Percentiles rank a stretch among this genome's conserved stretches.
phyloP scores from a whole-genome alignment of 306 rosid species.

The Rosa persica region DNA sequence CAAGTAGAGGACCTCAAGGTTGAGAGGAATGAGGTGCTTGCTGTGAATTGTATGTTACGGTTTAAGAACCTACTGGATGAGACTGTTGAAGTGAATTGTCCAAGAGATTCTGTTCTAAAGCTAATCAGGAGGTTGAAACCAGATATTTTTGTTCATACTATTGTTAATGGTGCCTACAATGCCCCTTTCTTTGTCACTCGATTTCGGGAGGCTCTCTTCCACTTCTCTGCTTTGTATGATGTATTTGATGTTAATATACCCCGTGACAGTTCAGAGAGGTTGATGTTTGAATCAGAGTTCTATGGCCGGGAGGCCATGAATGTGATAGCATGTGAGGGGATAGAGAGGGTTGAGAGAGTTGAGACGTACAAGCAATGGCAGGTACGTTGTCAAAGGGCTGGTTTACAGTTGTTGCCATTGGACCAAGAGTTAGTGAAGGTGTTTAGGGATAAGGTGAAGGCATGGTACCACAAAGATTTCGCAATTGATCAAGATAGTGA shows the following conservation, averaged over 20 bases:
- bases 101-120: slow-evolving; percentile 56
- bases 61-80: slow-evolving; percentile 67
- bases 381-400: slow-evolving; percentile 37
- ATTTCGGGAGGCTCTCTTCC: slow-evolving; percentile 61
- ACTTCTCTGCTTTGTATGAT: slow-evolving; percentile 56
- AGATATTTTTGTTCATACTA: slow-evolving; percentile 45
- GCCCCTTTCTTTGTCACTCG: slow-evolving; percentile 78
- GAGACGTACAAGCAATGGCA: slow-evolving; percentile 77
- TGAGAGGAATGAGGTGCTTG: slow-evolving; percentile 39
- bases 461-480: slow-evolving; percentile 47
- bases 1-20: slow-evolving; percentile 53
- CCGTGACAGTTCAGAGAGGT: slow-evolving; percentile 46
- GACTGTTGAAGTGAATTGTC: slow-evolving; percentile 60
- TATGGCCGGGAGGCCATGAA: slow-evolving; percentile 56
- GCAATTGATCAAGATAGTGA: slow-evolving; percentile 42
- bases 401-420: slow-evolving; percentile 48
- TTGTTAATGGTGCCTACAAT: slow-evolving; percentile 61
- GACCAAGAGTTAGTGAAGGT: slow-evolving; percentile 31
- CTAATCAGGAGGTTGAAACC: slow-evolving; percentile 75
- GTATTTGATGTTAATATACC: slow-evolving; percentile 39
- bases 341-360: slow-evolving; percentile 62
- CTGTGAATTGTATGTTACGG: slow-evolving; percentile 51
- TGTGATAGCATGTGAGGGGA: slow-evolving; percentile 63
- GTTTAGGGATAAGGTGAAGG: slow-evolving; percentile 31
- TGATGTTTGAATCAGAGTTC: slow-evolving; percentile 55